phyloP scores from a whole-genome alignment of 306 rosid genomes.

The Dalbergia cochinchinensis region DNA sequence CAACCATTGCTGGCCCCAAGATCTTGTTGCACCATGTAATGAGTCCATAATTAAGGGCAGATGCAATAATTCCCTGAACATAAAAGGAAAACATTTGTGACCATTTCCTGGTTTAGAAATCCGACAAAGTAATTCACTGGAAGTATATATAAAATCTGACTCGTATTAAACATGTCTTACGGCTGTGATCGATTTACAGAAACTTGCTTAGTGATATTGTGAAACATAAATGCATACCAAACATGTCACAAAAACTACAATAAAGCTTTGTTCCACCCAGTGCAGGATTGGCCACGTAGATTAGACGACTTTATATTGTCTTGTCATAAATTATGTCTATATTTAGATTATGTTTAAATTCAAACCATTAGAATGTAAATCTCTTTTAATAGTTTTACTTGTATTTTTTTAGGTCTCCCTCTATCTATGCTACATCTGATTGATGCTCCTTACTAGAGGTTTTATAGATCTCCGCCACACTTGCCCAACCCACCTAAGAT shows the following conservation, averaged over 20 bases:
- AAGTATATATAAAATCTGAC: slow-evolving; percentile 8
- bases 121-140: slow-evolving; percentile 21
- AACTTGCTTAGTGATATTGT: slow-evolving; percentile 19
- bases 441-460: background rate
- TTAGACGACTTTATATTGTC: too few relatives aligned
- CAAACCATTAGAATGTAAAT: too few relatives aligned
- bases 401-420: background rate
- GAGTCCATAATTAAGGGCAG: slow-evolving; percentile 96
- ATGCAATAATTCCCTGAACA: slow-evolving; percentile 84
- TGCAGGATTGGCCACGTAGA: too few relatives aligned
- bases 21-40: slow-evolving; percentile 95
- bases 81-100: slow-evolving; percentile 20
- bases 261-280: too few relatives aligned
- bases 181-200: background rate
- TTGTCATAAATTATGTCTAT: too few relatives aligned
- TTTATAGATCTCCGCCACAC: background rate
- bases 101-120: slow-evolving; percentile 20
- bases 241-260: too few relatives aligned
- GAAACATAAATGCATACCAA: too few relatives aligned
- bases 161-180: slow-evolving; percentile 17
- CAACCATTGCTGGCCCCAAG: slow-evolving; percentile 95
- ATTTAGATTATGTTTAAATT: too few relatives aligned
- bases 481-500: background rate
- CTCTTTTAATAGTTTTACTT: too few relatives aligned
- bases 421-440: background rate